phyloP scores from a whole-genome alignment of 2,329 filamentous ascomycete species.

The Mycosphaerella sp. region DNA sequence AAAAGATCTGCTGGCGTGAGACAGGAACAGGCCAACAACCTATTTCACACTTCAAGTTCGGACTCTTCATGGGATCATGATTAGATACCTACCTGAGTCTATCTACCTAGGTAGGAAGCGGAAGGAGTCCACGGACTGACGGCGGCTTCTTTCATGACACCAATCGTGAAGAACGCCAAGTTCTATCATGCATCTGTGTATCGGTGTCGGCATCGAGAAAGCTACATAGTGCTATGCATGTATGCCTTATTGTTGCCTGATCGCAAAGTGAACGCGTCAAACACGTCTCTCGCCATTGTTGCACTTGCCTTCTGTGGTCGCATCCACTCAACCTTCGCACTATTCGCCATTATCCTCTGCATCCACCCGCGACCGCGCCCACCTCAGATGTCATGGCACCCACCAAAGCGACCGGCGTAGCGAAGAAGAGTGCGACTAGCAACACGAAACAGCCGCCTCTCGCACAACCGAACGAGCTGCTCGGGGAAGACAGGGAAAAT shows the following conservation, averaged over 20 bases:
- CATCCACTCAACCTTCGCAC: not conserved
- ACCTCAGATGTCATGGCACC: slow-evolving; percentile 4
- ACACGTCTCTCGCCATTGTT: not conserved
- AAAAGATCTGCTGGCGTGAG: not conserved
- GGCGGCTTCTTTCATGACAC: not conserved
- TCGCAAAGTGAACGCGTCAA: not conserved
- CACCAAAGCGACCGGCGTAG: slow-evolving; percentile 8
- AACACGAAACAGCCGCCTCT: slow-evolving; percentile 4
- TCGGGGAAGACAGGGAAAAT: slow-evolving; percentile 17
- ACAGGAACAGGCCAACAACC: no score
- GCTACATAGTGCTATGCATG: no score
- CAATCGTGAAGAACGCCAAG: not conserved
- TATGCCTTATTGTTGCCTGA: not conserved
- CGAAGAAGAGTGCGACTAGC: not conserved
- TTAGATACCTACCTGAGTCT: no score
- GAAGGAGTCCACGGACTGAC: no score
- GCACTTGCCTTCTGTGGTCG: not conserved
- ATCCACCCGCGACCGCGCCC: not conserved
- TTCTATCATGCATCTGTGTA: no score
- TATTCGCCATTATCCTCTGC: not conserved
- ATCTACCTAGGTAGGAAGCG: no score
- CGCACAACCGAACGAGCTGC: slow-evolving; percentile 18
- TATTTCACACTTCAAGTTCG: no score
- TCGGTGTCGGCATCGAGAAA: no score
- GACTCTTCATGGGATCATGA: no score